These are phyloP conservation scores for Pulicaria dysenterica DNA, from an alignment of 129 eudicot species.

Conservation along the genomic window DNA sequence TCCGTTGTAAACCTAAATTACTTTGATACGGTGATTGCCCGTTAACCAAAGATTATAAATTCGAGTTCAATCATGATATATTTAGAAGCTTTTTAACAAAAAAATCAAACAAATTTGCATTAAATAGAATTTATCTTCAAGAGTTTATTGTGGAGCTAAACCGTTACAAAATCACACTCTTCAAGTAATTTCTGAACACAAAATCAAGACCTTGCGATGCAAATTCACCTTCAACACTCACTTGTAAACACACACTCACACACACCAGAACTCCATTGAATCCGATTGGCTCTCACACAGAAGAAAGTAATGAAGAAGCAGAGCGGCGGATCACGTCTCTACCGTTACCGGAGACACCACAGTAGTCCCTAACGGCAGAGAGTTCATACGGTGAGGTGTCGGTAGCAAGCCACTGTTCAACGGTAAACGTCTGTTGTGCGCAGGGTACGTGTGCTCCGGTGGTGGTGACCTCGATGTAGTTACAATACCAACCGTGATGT, in stretches of 20 bases:
- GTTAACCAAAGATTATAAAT: too few relatives aligned
- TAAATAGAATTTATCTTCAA: too few relatives aligned
- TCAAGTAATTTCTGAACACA: background rate
- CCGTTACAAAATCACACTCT: too few relatives aligned
- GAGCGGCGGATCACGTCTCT: conserved; percentile 20
- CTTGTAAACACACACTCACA: background rate
- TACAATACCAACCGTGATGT: conserved; percentile 76
- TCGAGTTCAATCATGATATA: too few relatives aligned
- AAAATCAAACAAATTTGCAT: too few relatives aligned
- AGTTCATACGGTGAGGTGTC: conserved; percentile 71
- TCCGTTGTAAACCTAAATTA: too few relatives aligned
- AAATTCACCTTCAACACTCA: background rate
- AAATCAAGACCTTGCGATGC: background rate
- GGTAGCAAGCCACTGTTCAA: conserved; percentile 84
- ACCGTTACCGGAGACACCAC: conserved; percentile 12
- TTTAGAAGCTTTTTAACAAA: too few relatives aligned
- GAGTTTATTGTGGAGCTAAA: too few relatives aligned
- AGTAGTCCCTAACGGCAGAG: conserved; percentile 49
- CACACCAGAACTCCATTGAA: conserved; percentile 36
- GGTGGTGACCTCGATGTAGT: conserved; percentile 78
- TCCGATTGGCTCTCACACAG: conserved; percentile 42
- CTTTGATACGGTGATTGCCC: too few relatives aligned
- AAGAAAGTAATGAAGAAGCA: conserved; percentile 2
- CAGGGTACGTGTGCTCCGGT: conserved; percentile 81
- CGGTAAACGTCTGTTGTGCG: conserved; percentile 58